Evolutionary conservation across 116 monocot species (phyloP).

Genomic region (Dioscorea cayenensis): DNA sequence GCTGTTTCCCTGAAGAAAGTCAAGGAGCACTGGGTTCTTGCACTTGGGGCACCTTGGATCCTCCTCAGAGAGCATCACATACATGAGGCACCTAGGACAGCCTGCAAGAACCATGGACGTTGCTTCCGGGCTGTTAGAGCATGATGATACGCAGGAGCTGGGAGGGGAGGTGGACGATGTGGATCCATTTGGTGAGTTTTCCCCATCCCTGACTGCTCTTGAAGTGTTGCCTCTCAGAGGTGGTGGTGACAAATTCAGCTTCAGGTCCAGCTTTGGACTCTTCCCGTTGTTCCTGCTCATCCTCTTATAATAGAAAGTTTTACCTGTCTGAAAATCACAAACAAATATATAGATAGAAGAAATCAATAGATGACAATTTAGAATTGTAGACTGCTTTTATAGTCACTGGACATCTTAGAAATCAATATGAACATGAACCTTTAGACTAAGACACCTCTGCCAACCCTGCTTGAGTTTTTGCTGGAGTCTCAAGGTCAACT

Average conservation of each 20-base stretch:
- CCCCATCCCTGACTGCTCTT: conserved; percentile 7
- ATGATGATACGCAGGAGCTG: conserved; percentile 77
- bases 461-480: not conserved
- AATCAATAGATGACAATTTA: too few species aligned
- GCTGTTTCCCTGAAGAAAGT: conserved; percentile 40
- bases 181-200: conserved; percentile 9
- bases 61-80: conserved; percentile 82
- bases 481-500: not conserved
- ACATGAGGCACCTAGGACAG: conserved; percentile 88
- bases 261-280: conserved; percentile 42
- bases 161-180: conserved; percentile 41
- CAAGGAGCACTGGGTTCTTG: conserved; percentile 81
- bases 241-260: conserved; percentile 37
- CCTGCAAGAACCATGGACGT: conserved; percentile 85
- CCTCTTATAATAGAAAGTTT: not conserved
- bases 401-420: not conserved
- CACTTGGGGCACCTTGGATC: conserved; percentile 92
- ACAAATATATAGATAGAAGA: too few species aligned
- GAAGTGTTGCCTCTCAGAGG: conserved; percentile 32
- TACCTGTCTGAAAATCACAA: not conserved
- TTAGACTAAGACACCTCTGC: not conserved
- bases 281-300: conserved; percentile 74
- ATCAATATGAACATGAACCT: not conserved
- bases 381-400: too few species aligned
- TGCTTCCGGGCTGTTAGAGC: conserved; percentile 68